Conservation (phyloP, 164 flowering plant genomes). For the Tetracentron sinense region DNA sequence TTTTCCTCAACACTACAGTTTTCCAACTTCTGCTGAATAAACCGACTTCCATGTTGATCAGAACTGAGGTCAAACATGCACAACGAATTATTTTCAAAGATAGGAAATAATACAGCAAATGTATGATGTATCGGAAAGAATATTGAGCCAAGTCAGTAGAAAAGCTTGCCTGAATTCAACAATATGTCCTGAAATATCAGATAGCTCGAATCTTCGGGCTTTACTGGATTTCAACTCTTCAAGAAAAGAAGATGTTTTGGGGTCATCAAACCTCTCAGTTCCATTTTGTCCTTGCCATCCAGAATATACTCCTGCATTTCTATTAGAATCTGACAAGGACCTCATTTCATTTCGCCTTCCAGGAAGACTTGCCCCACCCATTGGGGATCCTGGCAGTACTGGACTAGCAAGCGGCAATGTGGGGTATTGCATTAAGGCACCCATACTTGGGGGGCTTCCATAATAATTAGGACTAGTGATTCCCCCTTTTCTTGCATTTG, state of each 20-base stretch:
- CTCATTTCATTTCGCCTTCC: constrained; percentile 53
- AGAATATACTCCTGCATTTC: constrained; percentile 42
- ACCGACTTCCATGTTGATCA: constrained; percentile 95
- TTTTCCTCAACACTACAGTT: constrained; percentile 63
- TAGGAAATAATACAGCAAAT: background rate
- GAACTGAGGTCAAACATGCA: constrained; percentile 41
- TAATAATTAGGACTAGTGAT: constrained; percentile 34
- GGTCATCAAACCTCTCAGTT: constrained; percentile 40
- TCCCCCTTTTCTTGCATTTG: constrained; percentile 39
- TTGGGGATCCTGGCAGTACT: constrained; percentile 57
- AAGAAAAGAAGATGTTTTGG: constrained; percentile 57
- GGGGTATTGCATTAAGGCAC: constrained; percentile 53
- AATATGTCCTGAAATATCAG: constrained; percentile 73
- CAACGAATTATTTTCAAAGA: background rate
- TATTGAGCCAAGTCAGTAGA: constrained; percentile 6
- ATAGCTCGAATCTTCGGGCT: constrained; percentile 60
- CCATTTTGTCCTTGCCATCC: constrained; percentile 72
- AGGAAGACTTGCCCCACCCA: constrained; percentile 30
- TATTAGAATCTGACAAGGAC: constrained; percentile 38
- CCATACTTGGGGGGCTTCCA: constrained; percentile 51
- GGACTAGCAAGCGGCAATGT: constrained; percentile 65
- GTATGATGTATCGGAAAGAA: background rate
- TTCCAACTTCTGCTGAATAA: constrained; percentile 92
- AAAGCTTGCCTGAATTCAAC: constrained; percentile 72
- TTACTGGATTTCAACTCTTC: constrained; percentile 74